A percentile compares a stretch with the other conserved stretches of the same genome.
phyloP scores from a whole-genome alignment of 176 grass and related monocot genomes.

The maize (Zea mays) region Zm-B73-REFERENCE-NAM-5.0 NC_050099.1:50335001-50335500 shows the following conservation, averaged over 20 bases:
- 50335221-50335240: neutral
- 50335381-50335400: constrained; percentile 17
- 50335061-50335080: no score
- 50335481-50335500: constrained; percentile 64
- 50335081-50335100: no score
- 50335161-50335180: neutral
- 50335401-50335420: neutral
- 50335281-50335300: constrained; percentile 65
- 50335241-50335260: constrained; percentile 15
- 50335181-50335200: neutral
- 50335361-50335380: neutral
- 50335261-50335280: constrained; percentile 76
- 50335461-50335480: constrained; percentile 54
- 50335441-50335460: constrained; percentile 68
- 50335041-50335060: constrained; percentile 89
- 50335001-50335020: neutral
- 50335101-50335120: no score
- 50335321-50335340: constrained; percentile 72
- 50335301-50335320: constrained; percentile 69
- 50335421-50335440: constrained; percentile 56
- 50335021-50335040: constrained; percentile 49
- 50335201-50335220: neutral
- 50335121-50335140: no score
- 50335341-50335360: constrained; percentile 74
- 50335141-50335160: neutral